Conservation (phyloP, 1,284 basidiomycete species). For the Cryptococcus sp. region DNA sequence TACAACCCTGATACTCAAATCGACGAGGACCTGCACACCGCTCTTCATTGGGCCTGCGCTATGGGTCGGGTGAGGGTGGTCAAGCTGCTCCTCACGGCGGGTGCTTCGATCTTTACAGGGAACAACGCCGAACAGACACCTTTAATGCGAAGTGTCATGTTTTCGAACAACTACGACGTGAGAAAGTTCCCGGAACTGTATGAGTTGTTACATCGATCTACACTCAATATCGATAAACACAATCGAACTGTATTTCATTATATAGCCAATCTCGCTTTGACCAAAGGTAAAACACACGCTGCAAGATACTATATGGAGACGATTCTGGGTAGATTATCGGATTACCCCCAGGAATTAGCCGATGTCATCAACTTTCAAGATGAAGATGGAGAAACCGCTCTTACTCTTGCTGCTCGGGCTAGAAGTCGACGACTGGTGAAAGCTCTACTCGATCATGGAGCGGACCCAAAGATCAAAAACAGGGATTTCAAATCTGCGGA, state of each 20-base stretch:
- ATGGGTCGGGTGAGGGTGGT: constrained; percentile 98
- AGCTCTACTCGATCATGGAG: constrained; percentile 91
- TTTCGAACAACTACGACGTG: constrained; percentile 99
- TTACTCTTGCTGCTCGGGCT: constrained; percentile 95
- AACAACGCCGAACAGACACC: constrained; percentile 97
- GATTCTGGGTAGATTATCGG: constrained; percentile 79
- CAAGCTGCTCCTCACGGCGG: constrained; percentile 87
- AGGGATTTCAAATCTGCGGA: constrained; percentile 95
- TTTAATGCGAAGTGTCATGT: constrained; percentile 99
- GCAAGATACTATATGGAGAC: constrained; percentile 99
- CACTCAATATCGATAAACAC: constrained; percentile 96
- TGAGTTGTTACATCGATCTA: constrained; percentile 92
- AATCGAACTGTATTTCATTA: constrained; percentile 99
- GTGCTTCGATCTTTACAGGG: constrained; percentile 94
- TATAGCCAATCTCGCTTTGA: constrained; percentile 96
- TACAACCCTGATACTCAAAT: constrained; percentile 96
- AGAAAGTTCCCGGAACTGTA: constrained; percentile 98
- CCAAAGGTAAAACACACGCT: constrained; percentile 95
- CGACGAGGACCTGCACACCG: constrained; percentile 97
- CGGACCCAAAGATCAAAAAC: constrained; percentile 93
- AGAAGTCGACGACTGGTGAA: constrained; percentile 96
- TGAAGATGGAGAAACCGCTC: constrained; percentile 95
- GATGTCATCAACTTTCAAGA: constrained; percentile 99
- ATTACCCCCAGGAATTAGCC: constrained; percentile 92
- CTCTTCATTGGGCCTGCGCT: constrained; percentile 97